phyloP scores from a whole-genome alignment of 108 stramenopile genomes.

The Fistulifera pelliculosa region DNA sequence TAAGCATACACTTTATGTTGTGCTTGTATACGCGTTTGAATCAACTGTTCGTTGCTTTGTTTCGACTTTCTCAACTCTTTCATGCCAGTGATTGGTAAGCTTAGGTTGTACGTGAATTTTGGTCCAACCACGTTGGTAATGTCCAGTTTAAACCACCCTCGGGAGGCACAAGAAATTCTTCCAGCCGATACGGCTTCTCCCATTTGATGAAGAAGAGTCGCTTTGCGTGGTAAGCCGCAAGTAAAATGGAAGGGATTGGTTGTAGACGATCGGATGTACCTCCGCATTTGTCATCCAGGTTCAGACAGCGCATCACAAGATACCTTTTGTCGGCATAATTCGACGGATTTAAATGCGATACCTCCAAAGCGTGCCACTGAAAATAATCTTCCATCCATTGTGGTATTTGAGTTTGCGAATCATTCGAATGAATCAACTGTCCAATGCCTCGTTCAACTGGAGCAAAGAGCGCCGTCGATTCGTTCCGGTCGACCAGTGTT shows the following conservation, averaged over 20 bases:
- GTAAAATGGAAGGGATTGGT: slow-evolving; percentile 24
- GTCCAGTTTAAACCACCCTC: slow-evolving; percentile 35
- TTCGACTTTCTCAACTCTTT: too few relatives aligned
- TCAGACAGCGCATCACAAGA: slow-evolving; percentile 26
- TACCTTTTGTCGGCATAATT: slow-evolving; percentile 16
- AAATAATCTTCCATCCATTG: slow-evolving; percentile 32
- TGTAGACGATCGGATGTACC: slow-evolving; percentile 40
- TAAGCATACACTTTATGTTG: too few relatives aligned
- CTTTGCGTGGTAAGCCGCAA: slow-evolving; percentile 20
- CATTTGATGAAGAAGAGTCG: slow-evolving; percentile 35
- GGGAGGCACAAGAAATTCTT: slow-evolving; percentile 37
- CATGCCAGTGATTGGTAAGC: too few relatives aligned
- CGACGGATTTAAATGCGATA: neutral
- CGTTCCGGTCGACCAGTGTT: too few relatives aligned
- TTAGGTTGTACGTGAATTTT: neutral
- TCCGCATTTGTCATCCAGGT: slow-evolving; percentile 27
- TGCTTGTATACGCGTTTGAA: too few relatives aligned
- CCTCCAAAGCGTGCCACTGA: slow-evolving; percentile 23
- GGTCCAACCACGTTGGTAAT: slow-evolving; percentile 4
- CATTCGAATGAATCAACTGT: too few relatives aligned
- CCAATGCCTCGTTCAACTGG: too few relatives aligned
- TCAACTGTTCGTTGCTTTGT: too few relatives aligned
- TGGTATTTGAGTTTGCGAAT: too few relatives aligned
- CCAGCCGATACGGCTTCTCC: slow-evolving; percentile 32
- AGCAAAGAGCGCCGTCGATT: too few relatives aligned